Evolutionary conservation across 2,329 filamentous ascomycete species (phyloP).

Genomic region (Amylocarpus encephaloides): DNA sequence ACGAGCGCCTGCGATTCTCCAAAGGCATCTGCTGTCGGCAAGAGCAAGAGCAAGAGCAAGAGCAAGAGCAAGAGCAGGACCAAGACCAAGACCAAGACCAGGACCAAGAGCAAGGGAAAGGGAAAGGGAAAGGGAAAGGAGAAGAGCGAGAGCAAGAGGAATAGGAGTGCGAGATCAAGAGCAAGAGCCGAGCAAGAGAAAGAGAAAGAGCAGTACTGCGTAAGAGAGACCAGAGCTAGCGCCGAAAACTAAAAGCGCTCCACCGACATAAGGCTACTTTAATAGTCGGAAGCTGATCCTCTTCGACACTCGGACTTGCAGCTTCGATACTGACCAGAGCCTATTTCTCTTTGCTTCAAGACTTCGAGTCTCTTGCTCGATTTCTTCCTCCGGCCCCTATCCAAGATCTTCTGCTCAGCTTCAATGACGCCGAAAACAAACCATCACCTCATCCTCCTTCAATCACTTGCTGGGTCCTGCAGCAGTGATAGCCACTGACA

Average conservation of each 20-base stretch:
- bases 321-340: too few relatives aligned
- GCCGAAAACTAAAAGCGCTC: too few relatives aligned
- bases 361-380: too few relatives aligned
- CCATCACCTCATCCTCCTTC: conserved; percentile 28
- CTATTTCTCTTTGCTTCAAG: too few relatives aligned
- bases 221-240: too few relatives aligned
- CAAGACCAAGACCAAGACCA: background rate
- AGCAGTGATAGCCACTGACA: conserved; percentile 23
- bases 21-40: background rate
- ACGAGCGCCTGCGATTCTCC: background rate
- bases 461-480: conserved; percentile 25
- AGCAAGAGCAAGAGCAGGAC: too few relatives aligned
- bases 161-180: background rate
- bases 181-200: background rate
- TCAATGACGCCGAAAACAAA: conserved; percentile 27
- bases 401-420: conserved; percentile 4
- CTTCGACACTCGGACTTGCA: too few relatives aligned
- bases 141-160: background rate
- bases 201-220: too few relatives aligned
- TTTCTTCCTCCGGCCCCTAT: too few relatives aligned
- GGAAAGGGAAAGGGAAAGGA: background rate
- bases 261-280: too few relatives aligned
- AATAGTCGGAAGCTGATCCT: too few relatives aligned
- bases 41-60: background rate
- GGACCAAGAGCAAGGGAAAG: background rate